A percentile compares a stretch with the other conserved stretches of the same genome.
These are phyloP conservation scores for Tetrapisispora fleetii DNA, from an alignment of 805 yeast genomes.

Conservation along the genomic window DNA sequence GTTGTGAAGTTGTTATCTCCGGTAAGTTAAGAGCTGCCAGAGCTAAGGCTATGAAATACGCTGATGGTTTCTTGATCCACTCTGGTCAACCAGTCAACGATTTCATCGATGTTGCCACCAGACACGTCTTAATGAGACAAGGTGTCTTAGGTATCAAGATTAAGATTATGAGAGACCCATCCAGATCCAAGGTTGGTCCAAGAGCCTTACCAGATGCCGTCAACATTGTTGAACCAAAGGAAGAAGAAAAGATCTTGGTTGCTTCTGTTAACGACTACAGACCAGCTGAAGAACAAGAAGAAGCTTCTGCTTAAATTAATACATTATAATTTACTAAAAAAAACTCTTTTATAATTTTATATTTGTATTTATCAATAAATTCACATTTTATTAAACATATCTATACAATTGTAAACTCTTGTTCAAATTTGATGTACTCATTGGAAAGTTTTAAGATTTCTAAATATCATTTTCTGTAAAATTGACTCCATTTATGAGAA, in stretches of 20 bases:
- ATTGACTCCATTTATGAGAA: too few species aligned
- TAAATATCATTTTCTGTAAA: too few species aligned
- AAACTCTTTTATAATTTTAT: not conserved
- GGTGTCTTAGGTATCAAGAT: constrained; percentile 99
- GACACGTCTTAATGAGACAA: constrained; percentile 99
- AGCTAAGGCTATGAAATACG: constrained; percentile 99
- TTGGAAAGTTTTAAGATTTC: too few species aligned
- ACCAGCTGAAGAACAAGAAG: constrained; percentile 23
- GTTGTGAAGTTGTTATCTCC: constrained; percentile 99
- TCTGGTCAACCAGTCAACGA: constrained; percentile 99
- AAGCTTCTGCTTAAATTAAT: constrained; percentile 12
- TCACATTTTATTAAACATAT: not conserved
- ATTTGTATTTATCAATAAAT: not conserved
- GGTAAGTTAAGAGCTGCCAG: constrained; percentile 99
- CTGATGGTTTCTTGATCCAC: constrained; percentile 99
- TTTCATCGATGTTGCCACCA: constrained; percentile 96
- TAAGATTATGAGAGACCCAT: constrained; percentile 99
- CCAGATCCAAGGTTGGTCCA: constrained; percentile 75
- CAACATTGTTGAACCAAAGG: constrained; percentile 88
- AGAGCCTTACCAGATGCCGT: constrained; percentile 92
- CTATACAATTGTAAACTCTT: not conserved
- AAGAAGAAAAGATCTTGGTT: constrained; percentile 70
- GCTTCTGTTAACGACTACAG: constrained; percentile 76
- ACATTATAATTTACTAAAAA: not conserved
- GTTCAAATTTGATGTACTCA: not conserved